phyloP scores from a whole-genome alignment of 2,329 filamentous ascomycete species.

The Coniochaeta sp. region DNA sequence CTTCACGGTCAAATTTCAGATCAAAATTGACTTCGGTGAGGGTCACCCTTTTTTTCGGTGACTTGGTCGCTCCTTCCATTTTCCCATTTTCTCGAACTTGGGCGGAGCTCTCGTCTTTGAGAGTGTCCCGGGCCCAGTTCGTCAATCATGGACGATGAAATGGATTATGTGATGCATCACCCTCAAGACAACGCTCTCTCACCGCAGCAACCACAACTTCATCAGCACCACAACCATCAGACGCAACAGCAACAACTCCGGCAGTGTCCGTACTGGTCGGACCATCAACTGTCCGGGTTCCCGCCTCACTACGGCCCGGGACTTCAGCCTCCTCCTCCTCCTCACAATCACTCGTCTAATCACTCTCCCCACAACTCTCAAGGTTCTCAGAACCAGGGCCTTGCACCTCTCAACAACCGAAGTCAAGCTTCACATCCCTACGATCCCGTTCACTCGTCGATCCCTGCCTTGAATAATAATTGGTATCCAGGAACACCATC shows the following conservation, averaged over 20 bases:
- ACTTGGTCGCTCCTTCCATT: constrained; percentile 1
- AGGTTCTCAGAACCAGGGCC: neutral
- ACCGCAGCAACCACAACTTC: constrained; percentile 5
- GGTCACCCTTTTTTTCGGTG: too few relatives aligned
- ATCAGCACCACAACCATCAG: constrained; percentile 6
- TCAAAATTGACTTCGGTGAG: too few relatives aligned
- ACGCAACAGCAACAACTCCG: constrained; percentile 3
- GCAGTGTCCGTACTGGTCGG: constrained; percentile 1
- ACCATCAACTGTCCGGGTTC: neutral
- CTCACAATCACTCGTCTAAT: neutral
- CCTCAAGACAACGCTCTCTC: constrained; percentile 6
- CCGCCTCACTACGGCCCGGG: neutral
- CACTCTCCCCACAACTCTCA: neutral
- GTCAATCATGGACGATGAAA: constrained; percentile 18
- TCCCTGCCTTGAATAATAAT: neutral
- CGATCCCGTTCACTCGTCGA: neutral
- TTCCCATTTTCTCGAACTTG: constrained; percentile 1
- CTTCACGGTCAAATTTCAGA: too few relatives aligned
- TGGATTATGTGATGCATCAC: constrained; percentile 23
- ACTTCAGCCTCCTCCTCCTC: neutral
- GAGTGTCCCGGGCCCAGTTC: neutral
- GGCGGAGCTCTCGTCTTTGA: neutral
- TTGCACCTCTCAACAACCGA: neutral
- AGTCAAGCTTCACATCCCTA: neutral
- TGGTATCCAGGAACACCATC: neutral